Evolutionary conservation across 805 yeast species (phyloP).

Genomic region (Nakazawaea peltata): DNA sequence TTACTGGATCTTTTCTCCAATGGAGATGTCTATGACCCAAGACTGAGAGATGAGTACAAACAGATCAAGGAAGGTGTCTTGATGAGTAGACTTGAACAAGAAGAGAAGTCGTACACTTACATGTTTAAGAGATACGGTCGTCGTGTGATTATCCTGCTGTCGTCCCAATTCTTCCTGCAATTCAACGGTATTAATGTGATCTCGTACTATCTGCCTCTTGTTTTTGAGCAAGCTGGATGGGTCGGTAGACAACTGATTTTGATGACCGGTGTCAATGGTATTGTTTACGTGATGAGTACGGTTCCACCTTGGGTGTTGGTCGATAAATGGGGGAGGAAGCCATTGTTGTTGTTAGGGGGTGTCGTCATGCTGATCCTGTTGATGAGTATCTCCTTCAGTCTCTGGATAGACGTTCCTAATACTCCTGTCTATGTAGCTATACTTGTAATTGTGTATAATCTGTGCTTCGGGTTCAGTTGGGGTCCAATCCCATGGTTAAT

Average conservation of each 20-base stretch:
- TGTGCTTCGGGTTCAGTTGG: conserved; percentile 83
- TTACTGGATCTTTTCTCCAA: conserved; percentile 76
- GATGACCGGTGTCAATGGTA: conserved; percentile 78
- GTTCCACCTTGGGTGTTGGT: conserved; percentile 87
- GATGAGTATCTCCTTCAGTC: conserved; percentile 51
- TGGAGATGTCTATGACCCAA: conserved; percentile 64
- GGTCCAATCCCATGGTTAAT: conserved; percentile 88
- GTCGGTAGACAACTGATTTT: conserved; percentile 76
- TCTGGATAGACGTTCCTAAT: conserved; percentile 36
- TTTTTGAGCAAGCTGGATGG: conserved; percentile 96
- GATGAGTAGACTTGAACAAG: conserved; percentile 63
- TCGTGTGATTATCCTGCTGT: conserved; percentile 80
- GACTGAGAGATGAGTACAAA: conserved; percentile 66
- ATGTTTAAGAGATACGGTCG: conserved; percentile 71
- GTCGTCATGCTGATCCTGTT: conserved; percentile 66
- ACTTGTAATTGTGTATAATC: conserved; percentile 70
- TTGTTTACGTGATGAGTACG: conserved; percentile 44
- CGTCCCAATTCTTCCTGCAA: conserved; percentile 89
- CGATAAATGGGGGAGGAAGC: conserved; percentile 82
- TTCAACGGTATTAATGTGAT: conserved; percentile 90
- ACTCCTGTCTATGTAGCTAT: conserved; percentile 69
- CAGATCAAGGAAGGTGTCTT: conserved; percentile 77
- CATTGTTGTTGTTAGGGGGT: conserved; percentile 68
- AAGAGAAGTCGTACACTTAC: conserved; percentile 65
- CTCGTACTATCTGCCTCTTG: conserved; percentile 88